Evolutionary conservation across 495 filamentous ascomycete genomes (phyloP), one percentile per base, ranked within the genome.

Genomic region (Clohesyomyces aquaticus): DNA sequence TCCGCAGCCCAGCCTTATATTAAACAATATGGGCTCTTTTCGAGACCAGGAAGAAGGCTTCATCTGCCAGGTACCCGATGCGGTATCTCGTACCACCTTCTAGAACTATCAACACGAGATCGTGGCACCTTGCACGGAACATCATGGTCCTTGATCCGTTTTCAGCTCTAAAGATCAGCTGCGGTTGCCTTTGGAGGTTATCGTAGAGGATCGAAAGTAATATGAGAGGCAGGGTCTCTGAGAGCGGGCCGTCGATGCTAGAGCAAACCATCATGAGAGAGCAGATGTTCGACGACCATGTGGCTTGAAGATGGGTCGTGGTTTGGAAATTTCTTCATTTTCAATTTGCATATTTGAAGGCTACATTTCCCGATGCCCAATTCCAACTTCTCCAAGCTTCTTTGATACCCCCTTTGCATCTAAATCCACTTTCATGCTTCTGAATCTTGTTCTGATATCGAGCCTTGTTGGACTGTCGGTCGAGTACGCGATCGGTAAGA

Each of bases 61-160:
- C 45, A 23, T 47, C 21, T 18, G 4, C 8, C 16, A 18, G 45
- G 16, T 23, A 23, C 21, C 21, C 16, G 8, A 18, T n/a, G 45
- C 16, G 45, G 45, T 18, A 47, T n/a, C 45, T 47, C 45, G 45
- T 47, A 47, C 45, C 16, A 47, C 45, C 4, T 18, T 47, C 45
- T n/a, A 18, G 45, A 47, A 47, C 45, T 8, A 23, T 14, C 23
- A 52, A 52, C 48, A 52, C 6, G 48, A 52, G 48, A 52, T 52
- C 18, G 48, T 52, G 48, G 48, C 48, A 22, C 23, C 18, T n/a
- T 27, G 12, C 8, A 22, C 23, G 48, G n/a, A 23, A n/a, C 48
- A 14, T 26, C n/a, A 25, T 27, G n/a, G 48, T 14, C 12, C 12
- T 8, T 22, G 18, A 8, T 22, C 48, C 18, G 48, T 8, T 22